Base-by-base conservation (phyloP, 2,329 filamentous ascomycete genomes). In the Colletotrichum agaves region DNA sequence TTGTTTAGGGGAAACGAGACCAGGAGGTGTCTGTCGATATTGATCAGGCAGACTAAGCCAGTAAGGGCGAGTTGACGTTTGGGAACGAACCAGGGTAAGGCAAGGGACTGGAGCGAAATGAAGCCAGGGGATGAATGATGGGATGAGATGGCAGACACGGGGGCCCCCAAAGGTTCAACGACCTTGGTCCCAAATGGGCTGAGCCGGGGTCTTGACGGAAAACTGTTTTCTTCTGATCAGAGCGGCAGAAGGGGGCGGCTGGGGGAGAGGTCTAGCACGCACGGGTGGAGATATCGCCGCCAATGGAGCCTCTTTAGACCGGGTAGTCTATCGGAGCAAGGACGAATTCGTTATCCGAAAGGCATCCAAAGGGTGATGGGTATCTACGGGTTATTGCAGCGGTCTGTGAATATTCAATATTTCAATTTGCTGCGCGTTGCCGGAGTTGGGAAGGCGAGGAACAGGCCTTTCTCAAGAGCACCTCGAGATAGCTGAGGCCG, bases 1-100 rank as follows among this genome's bases (percentile, higher is more conserved):
- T 63, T 55, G 59, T 58, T 27, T 46, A 66, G 58, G 43, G 33
- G 63, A 66, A 66, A 66, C 58, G 58, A 56, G 58, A n/a, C 56
- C 47, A 65, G 62, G 57, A 61, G 62, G 21, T 33, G 23, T 57
- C 52, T 63, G 35, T 39, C 50, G 43, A 57, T 44, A 37, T 52
- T 39, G 35, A 41, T 27, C 60, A 52, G 37, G 60, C 27, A 49
- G 17, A 11, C 50, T 55, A 50, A 37, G 37, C 52, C 50, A 46
- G 50, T 33, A 44, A 57, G 44, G 49, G 63, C 44, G 52, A 52
- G 35, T 63, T 33, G 63, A 63, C 59, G 50, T 63, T 67, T 57
- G 35, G 59, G 57, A 67, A 67, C 50, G 37, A 19, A 57, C 43
- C 50, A 35, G 43, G 57, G 46, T 46, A 19, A 10, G 5, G 23